Evolutionary conservation across 176 grass and related monocot species (phyloP), one percentile per base, ranked within the genome.

Genomic region (barley (Hordeum vulgare)): DNA sequence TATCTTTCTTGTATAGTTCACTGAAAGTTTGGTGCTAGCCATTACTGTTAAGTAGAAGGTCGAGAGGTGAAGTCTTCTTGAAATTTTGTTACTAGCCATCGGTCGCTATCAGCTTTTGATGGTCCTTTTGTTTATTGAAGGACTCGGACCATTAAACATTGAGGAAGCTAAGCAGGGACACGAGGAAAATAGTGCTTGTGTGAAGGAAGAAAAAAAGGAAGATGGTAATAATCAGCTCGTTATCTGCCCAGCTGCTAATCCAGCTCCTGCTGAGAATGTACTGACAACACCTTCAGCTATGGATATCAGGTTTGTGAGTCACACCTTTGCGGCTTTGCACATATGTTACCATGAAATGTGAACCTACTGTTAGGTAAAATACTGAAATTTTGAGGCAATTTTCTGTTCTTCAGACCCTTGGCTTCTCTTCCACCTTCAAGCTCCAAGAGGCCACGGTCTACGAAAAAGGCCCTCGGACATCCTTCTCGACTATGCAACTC

Each of bases 261-360:
- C 47, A 66, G 80, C 64, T 86, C 85, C 76, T 76, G 71, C 71
- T 76, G 89, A 87, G 63, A 84, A 88, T 73, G 67, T 90, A 63
- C 80, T 90, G 27, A 78, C 89, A 66, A 92, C 96, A 79, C 93
- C 93, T 47, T 80, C 84, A 4, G 61, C 85, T 15, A 76, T 72
- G 53, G 83, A 82, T 65, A 75, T 59, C 90, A 95, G 96, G 96
- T 99, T 68, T 65, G 94, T 80, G 36, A 37, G 61, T 62, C 23
- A 62, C 60, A 73, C 60, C 31, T 79, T 20, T 51, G 27, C 60
- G 65, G 49, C 33, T 79, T 20, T 60, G n/a, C 27, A 65, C 8
- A 72, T 35, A n/a, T 89, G 54, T 90, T 73, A 82, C 63, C 44
- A 25, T 7, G n/a, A 73, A 83, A 61, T 66, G 79, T 5, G 35